Evolutionary conservation across 1,284 basidiomycete species (phyloP), one percentile per base, ranked within the genome.

Genomic region (Cystobasidiaceae sp.): DNA sequence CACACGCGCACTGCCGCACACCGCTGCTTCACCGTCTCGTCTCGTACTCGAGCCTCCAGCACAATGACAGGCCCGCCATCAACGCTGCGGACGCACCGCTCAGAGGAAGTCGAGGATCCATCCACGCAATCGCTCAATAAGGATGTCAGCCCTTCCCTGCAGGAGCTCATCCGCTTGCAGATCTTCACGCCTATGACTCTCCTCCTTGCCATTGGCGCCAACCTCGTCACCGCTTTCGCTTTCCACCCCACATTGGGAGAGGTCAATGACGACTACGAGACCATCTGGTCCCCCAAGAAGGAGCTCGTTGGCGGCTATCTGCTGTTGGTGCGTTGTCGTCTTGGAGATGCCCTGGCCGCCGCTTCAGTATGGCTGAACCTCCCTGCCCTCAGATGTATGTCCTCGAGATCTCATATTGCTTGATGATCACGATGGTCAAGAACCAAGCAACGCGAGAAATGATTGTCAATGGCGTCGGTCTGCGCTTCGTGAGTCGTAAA

Each of bases 211-310:
- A 27, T 68, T 7, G 61, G 60, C 2, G 43, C 51, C 27, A 64
- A 68, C 27, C 56, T 68, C 19, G 67, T 68, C 34, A 56, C 61
- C 27, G 41, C 49, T 4, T 54, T 65, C 28, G 67, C 62, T 27
- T 65, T 68, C 45, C 45, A 64, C 19, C 67, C 67, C 13, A 54
- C 27, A 23, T 21, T 67, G n/a, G 66, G 66, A 48, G 50, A 67
- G 43, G 56, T 67, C 59, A 63, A 58, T 25, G 66, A 67, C 45
- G 51, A 67, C 7, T 67, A 67, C 59, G 57, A 69, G 51, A 70
- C 69, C 9, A 64, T 70, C 34, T 58, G 69, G 54, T 67, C 68
- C 2, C 50, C 69, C 3, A 19, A 21, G n/a, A 67, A 65, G 49
- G 44, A 43, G 34, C 58, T 59, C 46, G 63, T 70, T 34, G 69